These are phyloP conservation scores for Geotrichum macrosporum DNA, from an alignment of 1,139 yeast genomes.

Conservation along the genomic window DNA sequence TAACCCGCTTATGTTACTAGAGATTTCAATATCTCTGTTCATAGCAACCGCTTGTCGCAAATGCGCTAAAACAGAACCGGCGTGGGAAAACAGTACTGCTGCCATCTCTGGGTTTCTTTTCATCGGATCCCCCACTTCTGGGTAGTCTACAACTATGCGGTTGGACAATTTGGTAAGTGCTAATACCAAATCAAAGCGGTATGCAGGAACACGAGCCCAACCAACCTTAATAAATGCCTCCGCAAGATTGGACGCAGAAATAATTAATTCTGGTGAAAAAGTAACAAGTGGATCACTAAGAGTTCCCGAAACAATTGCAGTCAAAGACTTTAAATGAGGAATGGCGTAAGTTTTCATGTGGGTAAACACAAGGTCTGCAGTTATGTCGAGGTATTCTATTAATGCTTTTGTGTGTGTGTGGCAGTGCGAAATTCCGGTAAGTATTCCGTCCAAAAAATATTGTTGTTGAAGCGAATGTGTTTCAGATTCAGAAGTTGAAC, in stretches of 20 bases:
- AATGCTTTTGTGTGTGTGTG: slow-evolving; percentile 10
- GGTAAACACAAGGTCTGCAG: slow-evolving; percentile 13
- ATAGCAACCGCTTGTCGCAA: slow-evolving; percentile 8
- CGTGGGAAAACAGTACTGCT: background rate
- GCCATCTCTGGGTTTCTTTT: background rate
- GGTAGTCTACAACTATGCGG: slow-evolving; percentile 1
- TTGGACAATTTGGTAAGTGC: slow-evolving; percentile 33
- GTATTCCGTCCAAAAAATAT: slow-evolving; percentile 17
- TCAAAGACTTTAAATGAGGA: slow-evolving; percentile 31
- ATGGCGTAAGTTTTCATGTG: slow-evolving; percentile 25
- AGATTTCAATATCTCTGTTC: background rate
- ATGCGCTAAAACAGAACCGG: background rate
- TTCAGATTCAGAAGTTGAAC: background rate
- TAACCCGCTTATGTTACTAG: slow-evolving; percentile 2
- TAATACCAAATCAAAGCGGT: slow-evolving; percentile 38
- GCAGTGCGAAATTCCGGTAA: slow-evolving; percentile 28
- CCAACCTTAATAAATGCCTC: slow-evolving; percentile 29
- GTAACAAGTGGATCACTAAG: slow-evolving; percentile 37
- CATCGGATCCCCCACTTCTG: slow-evolving; percentile 15
- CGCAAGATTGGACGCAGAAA: slow-evolving; percentile 27
- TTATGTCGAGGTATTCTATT: slow-evolving; percentile 9
- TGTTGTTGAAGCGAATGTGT: slow-evolving; percentile 16
- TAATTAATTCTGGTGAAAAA: slow-evolving; percentile 28
- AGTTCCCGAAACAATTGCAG: slow-evolving; percentile 28
- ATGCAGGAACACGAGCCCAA: slow-evolving; percentile 37